Evolutionary conservation across 257 asterid species (phyloP), one percentile per base, ranked within the genome.

Genomic region (Galeopsis tetrahit): DNA sequence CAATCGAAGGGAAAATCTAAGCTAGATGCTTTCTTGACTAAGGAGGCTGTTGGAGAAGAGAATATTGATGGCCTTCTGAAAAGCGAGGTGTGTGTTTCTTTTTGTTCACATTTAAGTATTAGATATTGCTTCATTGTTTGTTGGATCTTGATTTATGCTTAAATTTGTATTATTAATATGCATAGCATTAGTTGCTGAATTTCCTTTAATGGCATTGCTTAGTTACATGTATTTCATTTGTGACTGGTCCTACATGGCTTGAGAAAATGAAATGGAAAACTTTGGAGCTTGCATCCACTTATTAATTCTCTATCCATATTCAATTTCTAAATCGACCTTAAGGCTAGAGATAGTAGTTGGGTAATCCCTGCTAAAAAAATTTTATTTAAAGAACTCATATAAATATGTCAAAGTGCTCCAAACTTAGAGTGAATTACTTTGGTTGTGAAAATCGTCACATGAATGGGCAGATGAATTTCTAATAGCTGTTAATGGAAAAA

Each of bases 61-160:
- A 63, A 40, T 72, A 77, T 61, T 59, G 79, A 80, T 75, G 65
- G 61, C 59, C 83, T 68, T 59, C 85, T 71, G 63, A 88, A 84
- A 77, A 87, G 85, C 75, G 85, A 90, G 97, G 96, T 90, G 49
- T 42, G 60, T 57, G 31, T 57, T 59, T 48, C 15, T 15, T 43
- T 32, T 71, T 56, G 53, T 39, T 59, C 61, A 49, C 56, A 67
- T 51, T 49, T 49, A 65, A 21, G 35, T 10, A 31, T 3, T 49
- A 28, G 55, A 7, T 48, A 46, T 56, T 58, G 34, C 42, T 33
- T 39, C 43, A 9, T 43, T 43, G 31, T 73, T 21, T 28, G 52
- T 60, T 51, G 46, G 77, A 77, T 70, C 46, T 36, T 53, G 7
- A 53, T 56, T n/a, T 48, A 48, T 48, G 55, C 21, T 48, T n/a